A percentile compares a stretch with the other conserved stretches of the same genome.
Conservation (phyloP, 2,329 filamentous ascomycete species). For the Aspergillus uvarum region DNA sequence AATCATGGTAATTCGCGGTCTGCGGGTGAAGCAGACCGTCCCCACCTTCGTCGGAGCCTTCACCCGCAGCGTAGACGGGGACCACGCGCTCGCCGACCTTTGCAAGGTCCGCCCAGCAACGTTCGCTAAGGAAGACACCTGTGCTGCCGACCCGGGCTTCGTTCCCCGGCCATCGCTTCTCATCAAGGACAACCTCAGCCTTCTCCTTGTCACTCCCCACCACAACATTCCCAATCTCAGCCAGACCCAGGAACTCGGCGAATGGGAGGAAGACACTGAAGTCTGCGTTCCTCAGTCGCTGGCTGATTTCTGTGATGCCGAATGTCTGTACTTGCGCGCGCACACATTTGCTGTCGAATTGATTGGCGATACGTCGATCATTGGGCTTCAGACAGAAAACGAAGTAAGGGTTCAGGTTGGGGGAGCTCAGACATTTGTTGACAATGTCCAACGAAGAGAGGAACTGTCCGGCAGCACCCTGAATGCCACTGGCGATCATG, state of each 20-base stretch:
- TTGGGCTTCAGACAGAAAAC: constrained; percentile 98
- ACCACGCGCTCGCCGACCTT: constrained; percentile 65
- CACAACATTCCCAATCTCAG: constrained; percentile 78
- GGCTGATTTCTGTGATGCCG: constrained; percentile 95
- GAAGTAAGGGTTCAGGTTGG: constrained; percentile 90
- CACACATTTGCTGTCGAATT: constrained; percentile 98
- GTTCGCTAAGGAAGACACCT: constrained; percentile 91
- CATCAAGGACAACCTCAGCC: constrained; percentile 84
- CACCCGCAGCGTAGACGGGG: constrained; percentile 58
- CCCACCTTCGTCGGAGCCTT: constrained; percentile 56
- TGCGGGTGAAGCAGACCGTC: constrained; percentile 59
- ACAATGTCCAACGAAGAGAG: constrained; percentile 86
- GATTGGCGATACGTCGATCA: constrained; percentile 93
- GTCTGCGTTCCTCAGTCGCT: constrained; percentile 85
- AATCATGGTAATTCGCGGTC: constrained; percentile 44
- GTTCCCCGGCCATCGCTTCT: constrained; percentile 87
- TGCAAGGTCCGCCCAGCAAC: constrained; percentile 90
- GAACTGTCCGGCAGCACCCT: constrained; percentile 92
- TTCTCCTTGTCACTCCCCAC: constrained; percentile 93
- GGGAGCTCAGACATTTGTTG: constrained; percentile 76
- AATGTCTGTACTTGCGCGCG: constrained; percentile 91
- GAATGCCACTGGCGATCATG: constrained; percentile 51
- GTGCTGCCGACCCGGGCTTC: constrained; percentile 89
- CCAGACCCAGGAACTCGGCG: constrained; percentile 86
- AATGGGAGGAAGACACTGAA: constrained; percentile 96